Evolutionary conservation across 2,329 filamentous ascomycete species (phyloP), one percentile per base, ranked within the genome.

Genomic region (Coniochaeta sp.): DNA sequence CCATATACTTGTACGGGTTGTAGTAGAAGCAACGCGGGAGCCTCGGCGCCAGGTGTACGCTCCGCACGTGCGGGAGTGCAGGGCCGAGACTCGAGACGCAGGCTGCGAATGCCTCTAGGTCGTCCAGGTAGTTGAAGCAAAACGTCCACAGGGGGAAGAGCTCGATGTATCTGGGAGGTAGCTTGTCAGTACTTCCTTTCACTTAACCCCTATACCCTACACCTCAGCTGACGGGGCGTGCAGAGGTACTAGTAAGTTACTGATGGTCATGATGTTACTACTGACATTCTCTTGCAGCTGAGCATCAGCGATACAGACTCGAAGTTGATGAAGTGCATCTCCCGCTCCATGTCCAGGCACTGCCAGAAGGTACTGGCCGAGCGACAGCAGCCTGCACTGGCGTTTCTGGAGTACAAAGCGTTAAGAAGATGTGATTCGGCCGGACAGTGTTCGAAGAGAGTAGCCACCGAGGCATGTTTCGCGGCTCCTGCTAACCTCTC

Each of bases 91-190:
- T 16, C 6, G 42, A 24, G 18, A 24, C 16, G 33, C 33, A 38
- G 16, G 33, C 16, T 4, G 24, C 48, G 16, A 49, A 49, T 24
- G 30, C 28, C 16, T 24, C 30, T 16, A 49, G 48, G n/a, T 49
- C 18, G 48, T 27, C 12, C 4, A 49, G 22, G 30, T 28, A 9
- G 12, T 38, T 32, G 24, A 49, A 49, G 20, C 31, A 35, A 13
- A 49, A 49, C 6, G 48, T 49, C 48, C 48, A 49, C 4, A 49
- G 48, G 18, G 28, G 48, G 13, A 22, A 38, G 6, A 38, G 16
- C n/a, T 49, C 48, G 24, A 38, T 18, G 14, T 49, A 49, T 38
- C 42, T 46, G 16, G n/a, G n/a, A n/a, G n/a, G n/a, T n/a, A n/a
- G n/a, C n/a, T n/a, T n/a, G n/a, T n/a, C n/a, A n/a, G n/a, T n/a